phyloP scores from a whole-genome alignment of 139 green algal species.

The Pleodorina starrii region DNA sequence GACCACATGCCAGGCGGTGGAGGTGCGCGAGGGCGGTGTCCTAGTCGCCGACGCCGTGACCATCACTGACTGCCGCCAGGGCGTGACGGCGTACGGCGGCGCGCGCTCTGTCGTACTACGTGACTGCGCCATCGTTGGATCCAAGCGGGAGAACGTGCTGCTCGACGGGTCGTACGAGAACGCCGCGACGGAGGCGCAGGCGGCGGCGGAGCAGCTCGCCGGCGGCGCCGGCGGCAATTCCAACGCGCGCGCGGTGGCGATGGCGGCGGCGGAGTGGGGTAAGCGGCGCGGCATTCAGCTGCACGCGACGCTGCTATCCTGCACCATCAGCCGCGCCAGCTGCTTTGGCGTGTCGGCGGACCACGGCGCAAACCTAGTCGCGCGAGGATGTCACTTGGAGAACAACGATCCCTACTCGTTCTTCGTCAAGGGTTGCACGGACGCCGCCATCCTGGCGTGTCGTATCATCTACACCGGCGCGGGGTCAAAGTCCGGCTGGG shows the following conservation, averaged over 20 bases:
- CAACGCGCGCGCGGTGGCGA: background rate
- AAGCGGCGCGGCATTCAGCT: slow-evolving; percentile 1
- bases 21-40: slow-evolving; percentile 40
- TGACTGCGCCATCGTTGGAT: background rate
- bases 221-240: background rate
- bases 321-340: background rate
- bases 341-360: slow-evolving; percentile 49
- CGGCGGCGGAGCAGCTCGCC: too few species aligned
- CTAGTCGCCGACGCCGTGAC: background rate
- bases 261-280: slow-evolving; percentile 25
- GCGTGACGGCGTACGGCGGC: slow-evolving; percentile 50
- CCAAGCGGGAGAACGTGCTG: slow-evolving; percentile 32
- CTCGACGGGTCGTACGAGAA: slow-evolving; percentile 9
- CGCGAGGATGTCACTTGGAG: slow-evolving; percentile 18
- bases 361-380: background rate
- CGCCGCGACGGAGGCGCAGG: slow-evolving; percentile 37
- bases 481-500: background rate
- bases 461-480: slow-evolving; percentile 8
- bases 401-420: slow-evolving; percentile 30
- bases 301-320: background rate
- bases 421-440: slow-evolving; percentile 46
- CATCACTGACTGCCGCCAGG: slow-evolving; percentile 22
- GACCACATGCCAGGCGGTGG: slow-evolving; percentile 12
- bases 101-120: slow-evolving; percentile 17
- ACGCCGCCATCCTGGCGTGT: slow-evolving; percentile 12